Base-by-base conservation (phyloP, 345 rosid species). In the Cochlearia excelsa region DNA sequence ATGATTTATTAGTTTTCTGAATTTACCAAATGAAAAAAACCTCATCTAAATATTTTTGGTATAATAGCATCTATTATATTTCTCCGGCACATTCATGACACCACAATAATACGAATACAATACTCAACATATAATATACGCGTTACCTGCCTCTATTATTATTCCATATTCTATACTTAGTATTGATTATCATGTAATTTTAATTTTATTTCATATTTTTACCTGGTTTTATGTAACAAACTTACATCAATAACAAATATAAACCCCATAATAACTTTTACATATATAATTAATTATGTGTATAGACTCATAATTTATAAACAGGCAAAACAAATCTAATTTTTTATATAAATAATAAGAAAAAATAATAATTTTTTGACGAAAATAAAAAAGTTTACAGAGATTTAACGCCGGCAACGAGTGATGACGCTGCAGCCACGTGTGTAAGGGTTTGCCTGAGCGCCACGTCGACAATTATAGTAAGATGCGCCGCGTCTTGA, bases 401-500 rank as follows among this genome's bases (percentile, higher is more conserved):
- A 37, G 37, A 34, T 37, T 37, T 6, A 37, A 5, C 40, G 40
- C 2, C 40, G 40, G 40, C 40, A 11, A 28, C 86, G 82, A 46
- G 95, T 75, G 58, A 90, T 87, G 61, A 68, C 55, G 65, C 79
- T 83, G 78, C 97, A 90, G 7, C 86, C 93, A 29, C 90, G 93
- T 31, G 72, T 27, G 71, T 90, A 90, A 30, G 93, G 97, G 31
- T 90, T 90, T 5, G 90, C 95, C 58, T 69, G 80, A 9, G 68
- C 87, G 0, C 95, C 95, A 35, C 73, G 74, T 41, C 60, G 72
- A 71, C 97, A 90, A 63, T 87, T 87, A 65, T 85, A 90, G 74
- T 90, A 90, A 58, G 95, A 87, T 9, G 90, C 84, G 7, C 97
- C 93, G 9, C 97, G 86, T 35, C 85, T 62, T 1, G 95, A 90